phyloP scores from a whole-genome alignment of 345 rosid genomes.

The Alliaria petiolata region DNA sequence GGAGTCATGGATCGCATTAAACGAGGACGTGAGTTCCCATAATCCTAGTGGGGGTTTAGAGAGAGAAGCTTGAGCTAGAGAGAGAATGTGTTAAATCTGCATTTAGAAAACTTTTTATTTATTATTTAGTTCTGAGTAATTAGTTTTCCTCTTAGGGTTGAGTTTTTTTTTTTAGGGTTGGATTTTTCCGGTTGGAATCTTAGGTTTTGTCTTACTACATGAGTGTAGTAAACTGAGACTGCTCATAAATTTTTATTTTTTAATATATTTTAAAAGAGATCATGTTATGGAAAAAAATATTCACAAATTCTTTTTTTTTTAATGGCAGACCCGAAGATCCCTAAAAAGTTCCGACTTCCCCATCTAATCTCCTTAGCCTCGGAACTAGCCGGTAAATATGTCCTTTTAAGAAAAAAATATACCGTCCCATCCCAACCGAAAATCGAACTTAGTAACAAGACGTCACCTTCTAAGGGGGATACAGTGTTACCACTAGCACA shows the following conservation, averaged over 20 bases:
- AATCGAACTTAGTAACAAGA: too few relatives aligned
- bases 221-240: not conserved
- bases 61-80: conserved; percentile 19
- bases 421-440: too few relatives aligned
- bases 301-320: not conserved
- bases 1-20: conserved; percentile 73
- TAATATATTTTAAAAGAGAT: not conserved
- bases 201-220: conserved; percentile 47
- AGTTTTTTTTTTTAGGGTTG: too few relatives aligned
- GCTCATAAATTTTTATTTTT: conserved; percentile 4
- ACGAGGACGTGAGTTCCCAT: conserved; percentile 98
- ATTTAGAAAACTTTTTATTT: not conserved
- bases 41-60: conserved; percentile 56
- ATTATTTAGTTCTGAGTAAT: not conserved
- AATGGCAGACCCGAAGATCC: too few relatives aligned
- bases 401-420: too few relatives aligned
- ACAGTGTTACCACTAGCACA: too few relatives aligned
- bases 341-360: too few relatives aligned
- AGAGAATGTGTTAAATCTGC: not conserved
- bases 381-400: too few relatives aligned
- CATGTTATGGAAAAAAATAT: not conserved
- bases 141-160: conserved; percentile 14
- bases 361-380: too few relatives aligned
- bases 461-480: too few relatives aligned
- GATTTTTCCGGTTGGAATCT: conserved; percentile 61